A percentile compares a stretch with the other conserved stretches of the same genome.
phyloP scores from a whole-genome alignment of 306 rosid species.

The Sicyos edulis region DNA sequence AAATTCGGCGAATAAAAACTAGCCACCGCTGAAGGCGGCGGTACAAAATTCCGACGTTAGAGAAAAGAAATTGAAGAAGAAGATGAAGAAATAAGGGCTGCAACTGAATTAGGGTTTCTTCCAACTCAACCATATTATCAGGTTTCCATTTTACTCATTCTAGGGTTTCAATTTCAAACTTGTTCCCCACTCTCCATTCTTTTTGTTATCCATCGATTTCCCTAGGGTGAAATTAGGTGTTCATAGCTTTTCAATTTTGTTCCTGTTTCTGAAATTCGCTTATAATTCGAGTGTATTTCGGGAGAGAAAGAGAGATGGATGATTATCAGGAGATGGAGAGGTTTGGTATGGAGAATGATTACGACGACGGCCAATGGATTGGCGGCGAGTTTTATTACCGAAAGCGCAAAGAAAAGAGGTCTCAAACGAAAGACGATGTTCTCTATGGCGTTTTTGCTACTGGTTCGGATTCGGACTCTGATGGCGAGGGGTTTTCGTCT shows the following conservation, averaged over 20 bases:
- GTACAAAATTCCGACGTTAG: conserved; percentile 8
- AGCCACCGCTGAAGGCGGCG: conserved; percentile 9
- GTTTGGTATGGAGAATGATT: conserved; percentile 76
- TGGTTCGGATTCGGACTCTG: conserved; percentile 46
- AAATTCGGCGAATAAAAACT: background rate
- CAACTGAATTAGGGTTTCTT: conserved; percentile 7
- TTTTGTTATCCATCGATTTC: too few species aligned
- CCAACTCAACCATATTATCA: background rate
- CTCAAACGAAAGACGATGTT: conserved; percentile 71
- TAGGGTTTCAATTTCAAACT: background rate
- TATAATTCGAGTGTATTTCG: background rate
- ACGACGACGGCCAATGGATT: conserved; percentile 61
- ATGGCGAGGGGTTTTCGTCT: conserved; percentile 35
- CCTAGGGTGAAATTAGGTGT: background rate
- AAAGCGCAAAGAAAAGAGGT: conserved; percentile 56
- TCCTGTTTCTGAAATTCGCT: background rate
- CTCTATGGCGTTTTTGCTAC: conserved; percentile 59
- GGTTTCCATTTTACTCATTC: background rate
- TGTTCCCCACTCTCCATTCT: too few species aligned
- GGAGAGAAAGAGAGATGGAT: conserved; percentile 43
- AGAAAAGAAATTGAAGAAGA: too few species aligned
- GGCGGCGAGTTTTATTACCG: conserved; percentile 58
- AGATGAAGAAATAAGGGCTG: background rate
- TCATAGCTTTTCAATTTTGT: background rate
- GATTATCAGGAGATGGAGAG: conserved; percentile 79